phyloP scores from a whole-genome alignment of 1,284 basidiomycete species.

The Veloporphyrellus conicus region DNA sequence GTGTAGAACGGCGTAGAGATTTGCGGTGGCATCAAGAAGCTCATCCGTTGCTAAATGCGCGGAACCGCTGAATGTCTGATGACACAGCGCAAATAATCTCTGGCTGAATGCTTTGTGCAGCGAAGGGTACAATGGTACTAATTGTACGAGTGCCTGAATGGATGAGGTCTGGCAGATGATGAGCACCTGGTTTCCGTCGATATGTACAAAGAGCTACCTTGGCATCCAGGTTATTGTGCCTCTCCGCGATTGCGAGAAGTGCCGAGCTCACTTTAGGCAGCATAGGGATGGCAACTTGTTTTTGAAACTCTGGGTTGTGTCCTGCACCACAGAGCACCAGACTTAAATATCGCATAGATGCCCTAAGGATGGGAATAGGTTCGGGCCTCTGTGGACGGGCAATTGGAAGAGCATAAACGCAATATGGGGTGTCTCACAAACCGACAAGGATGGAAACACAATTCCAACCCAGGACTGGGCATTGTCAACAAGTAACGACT shows the following conservation, averaged over 20 bases:
- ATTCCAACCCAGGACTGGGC: constrained; percentile 67
- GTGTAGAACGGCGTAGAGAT: constrained; percentile 58
- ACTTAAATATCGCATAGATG: constrained; percentile 56
- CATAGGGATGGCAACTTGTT: constrained; percentile 67
- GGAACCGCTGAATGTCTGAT: constrained; percentile 55
- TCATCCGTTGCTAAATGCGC: constrained; percentile 40
- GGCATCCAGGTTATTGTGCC: constrained; percentile 45
- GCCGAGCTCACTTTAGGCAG: constrained; percentile 64
- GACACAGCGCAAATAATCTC: constrained; percentile 47
- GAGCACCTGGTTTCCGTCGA: constrained; percentile 1
- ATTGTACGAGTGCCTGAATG: constrained; percentile 48
- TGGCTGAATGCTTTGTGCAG: constrained; percentile 53
- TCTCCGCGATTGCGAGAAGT: constrained; percentile 54
- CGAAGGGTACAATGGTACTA: constrained; percentile 64
- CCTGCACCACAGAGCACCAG: constrained; percentile 54
- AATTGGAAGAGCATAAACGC: constrained; percentile 21
- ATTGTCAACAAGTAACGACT: constrained; percentile 57
- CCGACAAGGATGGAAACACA: constrained; percentile 61
- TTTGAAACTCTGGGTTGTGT: constrained; percentile 67
- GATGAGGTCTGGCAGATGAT: constrained; percentile 43
- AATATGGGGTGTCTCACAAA: constrained; percentile 40
- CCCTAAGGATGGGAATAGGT: constrained; percentile 52
- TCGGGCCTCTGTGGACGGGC: constrained; percentile 57
- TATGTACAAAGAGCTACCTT: constrained; percentile 32
- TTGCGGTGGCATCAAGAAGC: constrained; percentile 49